Conservation (phyloP, 1,139 yeast genomes). For the Pichia sp. region DNA sequence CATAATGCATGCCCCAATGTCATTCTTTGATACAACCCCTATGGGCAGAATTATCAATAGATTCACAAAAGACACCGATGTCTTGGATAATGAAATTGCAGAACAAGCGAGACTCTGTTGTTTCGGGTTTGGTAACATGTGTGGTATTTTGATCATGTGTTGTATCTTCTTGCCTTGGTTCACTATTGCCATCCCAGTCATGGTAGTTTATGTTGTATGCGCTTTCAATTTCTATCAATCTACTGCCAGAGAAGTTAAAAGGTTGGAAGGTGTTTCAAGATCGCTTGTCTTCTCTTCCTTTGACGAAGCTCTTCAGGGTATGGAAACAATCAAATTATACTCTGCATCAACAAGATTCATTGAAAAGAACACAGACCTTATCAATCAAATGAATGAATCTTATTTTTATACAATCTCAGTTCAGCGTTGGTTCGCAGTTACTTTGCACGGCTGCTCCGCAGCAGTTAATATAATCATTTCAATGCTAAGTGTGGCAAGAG, state of each 20-base stretch:
- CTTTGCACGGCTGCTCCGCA: conserved; percentile 44
- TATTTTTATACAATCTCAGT: conserved; percentile 48
- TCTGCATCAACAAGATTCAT: conserved; percentile 38
- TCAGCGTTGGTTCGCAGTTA: conserved; percentile 59
- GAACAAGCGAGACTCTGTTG: conserved; percentile 52
- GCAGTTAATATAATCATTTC: conserved; percentile 42
- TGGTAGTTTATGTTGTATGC: conserved; percentile 34
- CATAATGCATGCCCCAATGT: conserved; percentile 70
- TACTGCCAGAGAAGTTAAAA: conserved; percentile 58
- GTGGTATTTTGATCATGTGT: conserved; percentile 47
- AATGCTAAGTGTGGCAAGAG: conserved; percentile 41
- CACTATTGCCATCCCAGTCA: conserved; percentile 43
- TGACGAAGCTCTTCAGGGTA: conserved; percentile 56
- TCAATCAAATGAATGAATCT: conserved; percentile 55
- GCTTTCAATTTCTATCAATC: conserved; percentile 51
- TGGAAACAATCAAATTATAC: conserved; percentile 53
- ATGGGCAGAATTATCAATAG: conserved; percentile 67
- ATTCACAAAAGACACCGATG: conserved; percentile 80
- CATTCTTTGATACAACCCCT: conserved; percentile 65
- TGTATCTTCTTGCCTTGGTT: conserved; percentile 50
- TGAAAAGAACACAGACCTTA: conserved; percentile 37
- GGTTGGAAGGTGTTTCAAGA: conserved; percentile 59
- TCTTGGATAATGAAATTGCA: conserved; percentile 69
- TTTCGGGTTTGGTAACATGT: conserved; percentile 43
- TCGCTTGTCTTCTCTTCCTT: conserved; percentile 60